Evolutionary conservation across 2,329 filamentous ascomycete species (phyloP).

Genomic region (Aspergillus puulaauensis): DNA sequence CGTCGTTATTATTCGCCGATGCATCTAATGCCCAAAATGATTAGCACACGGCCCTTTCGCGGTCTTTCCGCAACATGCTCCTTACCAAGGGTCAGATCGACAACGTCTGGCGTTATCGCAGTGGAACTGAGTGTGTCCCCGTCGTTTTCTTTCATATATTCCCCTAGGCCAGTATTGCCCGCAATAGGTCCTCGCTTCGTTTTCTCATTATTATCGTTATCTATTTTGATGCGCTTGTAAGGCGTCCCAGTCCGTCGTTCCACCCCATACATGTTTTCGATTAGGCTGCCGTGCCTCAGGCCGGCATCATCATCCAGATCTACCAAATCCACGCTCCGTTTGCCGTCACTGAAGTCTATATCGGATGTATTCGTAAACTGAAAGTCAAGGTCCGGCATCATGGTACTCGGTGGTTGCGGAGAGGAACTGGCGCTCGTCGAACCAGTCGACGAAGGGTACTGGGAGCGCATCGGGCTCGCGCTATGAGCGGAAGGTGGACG

Average conservation of each 20-base stretch:
- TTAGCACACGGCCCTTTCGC: slow-evolving; percentile 19
- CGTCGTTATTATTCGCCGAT: slow-evolving; percentile 26
- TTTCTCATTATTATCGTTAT: slow-evolving; percentile 45
- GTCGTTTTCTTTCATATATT: slow-evolving; percentile 66
- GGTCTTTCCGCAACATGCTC: background rate
- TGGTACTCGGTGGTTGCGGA: slow-evolving; percentile 8
- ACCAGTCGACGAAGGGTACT: slow-evolving; percentile 11
- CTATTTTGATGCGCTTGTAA: slow-evolving; percentile 64
- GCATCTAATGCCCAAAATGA: slow-evolving; percentile 16
- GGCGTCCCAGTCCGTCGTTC: slow-evolving; percentile 63
- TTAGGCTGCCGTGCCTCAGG: slow-evolving; percentile 44
- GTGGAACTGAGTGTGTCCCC: slow-evolving; percentile 42
- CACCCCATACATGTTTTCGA: slow-evolving; percentile 75
- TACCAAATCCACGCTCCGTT: slow-evolving; percentile 31
- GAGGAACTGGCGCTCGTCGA: slow-evolving; percentile 14
- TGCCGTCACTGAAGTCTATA: slow-evolving; percentile 26
- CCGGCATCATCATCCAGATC: slow-evolving; percentile 26
- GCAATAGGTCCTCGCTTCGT: slow-evolving; percentile 42
- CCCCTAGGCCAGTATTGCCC: slow-evolving; percentile 59
- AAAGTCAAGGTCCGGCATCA: slow-evolving; percentile 24
- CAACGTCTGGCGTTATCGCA: slow-evolving; percentile 52
- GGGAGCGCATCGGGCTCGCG: slow-evolving; percentile 13
- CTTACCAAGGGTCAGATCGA: slow-evolving; percentile 47
- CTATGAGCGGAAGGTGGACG: slow-evolving; percentile 10
- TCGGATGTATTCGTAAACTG: slow-evolving; percentile 28